These are phyloP conservation scores for Paramecium sonneborni DNA, from an alignment of 73 alveolate species.

Conservation along the genomic window DNA sequence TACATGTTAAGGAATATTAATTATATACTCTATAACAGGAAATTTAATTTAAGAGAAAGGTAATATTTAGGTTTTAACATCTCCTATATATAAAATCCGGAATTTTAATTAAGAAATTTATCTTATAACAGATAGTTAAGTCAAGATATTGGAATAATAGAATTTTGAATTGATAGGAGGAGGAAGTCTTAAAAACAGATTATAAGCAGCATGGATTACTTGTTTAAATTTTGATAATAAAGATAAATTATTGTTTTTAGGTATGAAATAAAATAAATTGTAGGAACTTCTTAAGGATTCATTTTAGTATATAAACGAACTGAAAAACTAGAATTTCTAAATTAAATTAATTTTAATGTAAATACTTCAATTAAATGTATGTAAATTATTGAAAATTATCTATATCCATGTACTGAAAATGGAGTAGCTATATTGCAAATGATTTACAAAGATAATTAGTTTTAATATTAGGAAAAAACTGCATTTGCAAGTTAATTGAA, in stretches of 20 bases:
- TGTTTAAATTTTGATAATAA: neutral
- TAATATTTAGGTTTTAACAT: neutral
- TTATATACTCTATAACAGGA: neutral
- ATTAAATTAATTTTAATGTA: neutral
- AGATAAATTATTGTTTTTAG: neutral
- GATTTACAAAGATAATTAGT: neutral
- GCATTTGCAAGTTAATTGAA: neutral
- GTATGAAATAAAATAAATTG: neutral
- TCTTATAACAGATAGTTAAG: neutral
- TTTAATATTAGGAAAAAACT: neutral
- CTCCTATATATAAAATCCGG: neutral
- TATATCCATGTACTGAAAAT: neutral
- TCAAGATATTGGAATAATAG: neutral
- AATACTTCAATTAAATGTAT: neutral
- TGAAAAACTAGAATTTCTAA: neutral
- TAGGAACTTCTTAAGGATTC: constrained; percentile 6
- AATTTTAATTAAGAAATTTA: neutral
- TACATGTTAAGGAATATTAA: neutral
- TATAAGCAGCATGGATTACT: neutral
- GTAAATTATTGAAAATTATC: neutral
- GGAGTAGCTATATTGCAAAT: neutral
- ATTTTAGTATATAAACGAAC: neutral
- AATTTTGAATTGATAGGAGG: constrained; percentile 13
- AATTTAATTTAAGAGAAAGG: neutral
- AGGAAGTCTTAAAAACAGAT: constrained; percentile 9